phyloP scores from a whole-genome alignment of 2,329 filamentous ascomycete species.

The Didymella lethalis region DNA sequence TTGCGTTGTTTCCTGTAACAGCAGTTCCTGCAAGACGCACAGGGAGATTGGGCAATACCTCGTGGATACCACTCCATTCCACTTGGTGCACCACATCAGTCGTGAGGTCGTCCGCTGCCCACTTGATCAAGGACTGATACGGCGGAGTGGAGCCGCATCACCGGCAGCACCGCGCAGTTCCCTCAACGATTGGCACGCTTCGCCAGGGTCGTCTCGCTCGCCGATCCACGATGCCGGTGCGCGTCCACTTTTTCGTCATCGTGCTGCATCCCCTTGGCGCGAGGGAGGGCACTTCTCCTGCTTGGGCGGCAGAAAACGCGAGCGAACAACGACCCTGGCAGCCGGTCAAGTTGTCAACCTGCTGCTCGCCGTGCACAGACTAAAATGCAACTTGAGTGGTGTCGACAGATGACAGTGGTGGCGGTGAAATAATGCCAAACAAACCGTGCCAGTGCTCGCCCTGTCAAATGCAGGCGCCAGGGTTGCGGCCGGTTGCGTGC shows the following conservation, averaged over 20 bases:
- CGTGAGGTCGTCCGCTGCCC: constrained; percentile 26
- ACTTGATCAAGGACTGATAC: constrained; percentile 23
- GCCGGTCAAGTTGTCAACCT: constrained; percentile 25
- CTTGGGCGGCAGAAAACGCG: constrained; percentile 12
- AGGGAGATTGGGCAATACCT: constrained; percentile 26
- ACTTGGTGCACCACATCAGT: constrained; percentile 19
- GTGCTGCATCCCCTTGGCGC: constrained; percentile 26
- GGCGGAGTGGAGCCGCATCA: constrained; percentile 17
- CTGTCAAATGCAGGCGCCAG: constrained; percentile 7
- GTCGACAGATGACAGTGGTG: constrained; percentile 24
- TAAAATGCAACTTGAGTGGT: constrained; percentile 8
- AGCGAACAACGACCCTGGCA: constrained; percentile 7
- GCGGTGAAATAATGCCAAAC: constrained; percentile 24
- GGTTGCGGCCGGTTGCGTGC: constrained; percentile 5
- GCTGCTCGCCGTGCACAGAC: constrained; percentile 23
- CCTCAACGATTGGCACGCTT: constrained; percentile 27
- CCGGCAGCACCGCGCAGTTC: constrained; percentile 11
- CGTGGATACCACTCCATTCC: constrained; percentile 23
- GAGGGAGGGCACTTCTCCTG: constrained; percentile 21
- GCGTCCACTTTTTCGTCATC: constrained; percentile 33
- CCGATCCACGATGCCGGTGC: constrained; percentile 25
- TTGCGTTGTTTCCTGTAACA: constrained; percentile 37
- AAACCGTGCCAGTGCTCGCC: constrained; percentile 3
- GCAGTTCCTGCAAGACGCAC: constrained; percentile 25
- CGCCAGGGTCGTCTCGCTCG: constrained; percentile 33